Percentiles rank a stretch among this genome's conserved stretches.
phyloP scores from a whole-genome alignment of 1,284 basidiomycete species.

The Xanthoconium separans region DNA sequence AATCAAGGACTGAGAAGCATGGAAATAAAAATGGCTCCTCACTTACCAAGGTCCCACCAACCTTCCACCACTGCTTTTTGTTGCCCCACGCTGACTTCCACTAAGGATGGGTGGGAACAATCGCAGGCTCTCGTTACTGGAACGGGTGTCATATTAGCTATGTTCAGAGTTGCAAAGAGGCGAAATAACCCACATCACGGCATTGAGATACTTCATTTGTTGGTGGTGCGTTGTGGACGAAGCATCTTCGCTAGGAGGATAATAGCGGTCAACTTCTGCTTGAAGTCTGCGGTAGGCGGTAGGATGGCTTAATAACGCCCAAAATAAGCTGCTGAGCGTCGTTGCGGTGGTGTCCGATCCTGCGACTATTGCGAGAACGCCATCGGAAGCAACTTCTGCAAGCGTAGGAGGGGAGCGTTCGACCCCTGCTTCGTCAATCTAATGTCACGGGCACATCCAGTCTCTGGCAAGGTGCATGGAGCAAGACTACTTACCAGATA shows the following conservation, averaged over 20 bases:
- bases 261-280: constrained; percentile 49
- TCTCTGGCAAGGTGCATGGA: background rate
- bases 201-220: constrained; percentile 47
- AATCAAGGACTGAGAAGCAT: constrained; percentile 19
- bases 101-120: constrained; percentile 53
- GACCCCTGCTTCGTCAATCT: constrained; percentile 48
- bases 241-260: constrained; percentile 39
- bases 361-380: constrained; percentile 51
- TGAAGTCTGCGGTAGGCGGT: constrained; percentile 44
- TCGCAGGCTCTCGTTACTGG: constrained; percentile 58
- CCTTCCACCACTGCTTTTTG: constrained; percentile 37
- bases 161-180: constrained; percentile 4
- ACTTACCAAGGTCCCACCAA: constrained; percentile 35
- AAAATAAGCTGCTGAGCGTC: constrained; percentile 45
- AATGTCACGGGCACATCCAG: constrained; percentile 1
- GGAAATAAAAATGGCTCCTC: constrained; percentile 7
- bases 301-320: constrained; percentile 45
- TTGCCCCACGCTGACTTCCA: constrained; percentile 49
- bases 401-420: constrained; percentile 40
- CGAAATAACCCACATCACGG: constrained; percentile 45
- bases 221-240: constrained; percentile 35
- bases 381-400: constrained; percentile 43
- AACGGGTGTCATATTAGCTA: constrained; percentile 12
- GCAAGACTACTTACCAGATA: constrained; percentile 16
- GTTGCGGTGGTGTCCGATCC: constrained; percentile 58